phyloP scores from a whole-genome alignment of 1,284 basidiomycete species.

The Inonotus obliquus region DNA sequence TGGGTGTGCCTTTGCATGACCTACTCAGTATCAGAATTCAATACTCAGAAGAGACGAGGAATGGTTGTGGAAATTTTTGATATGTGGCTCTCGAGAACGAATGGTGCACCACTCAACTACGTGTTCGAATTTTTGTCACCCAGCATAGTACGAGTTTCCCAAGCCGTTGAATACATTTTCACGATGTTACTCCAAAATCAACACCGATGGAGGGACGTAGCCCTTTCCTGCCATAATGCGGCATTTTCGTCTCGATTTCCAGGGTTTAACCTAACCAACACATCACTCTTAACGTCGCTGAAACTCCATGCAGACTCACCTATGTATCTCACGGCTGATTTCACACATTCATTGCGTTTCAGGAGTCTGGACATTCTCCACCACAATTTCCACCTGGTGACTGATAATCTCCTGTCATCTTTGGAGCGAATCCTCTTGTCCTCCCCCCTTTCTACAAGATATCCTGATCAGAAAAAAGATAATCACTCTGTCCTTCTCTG shows the following conservation, averaged over 20 bases:
- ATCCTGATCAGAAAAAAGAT: no score
- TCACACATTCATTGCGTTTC: not conserved
- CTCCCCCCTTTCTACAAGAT: no score
- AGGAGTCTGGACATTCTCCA: not conserved
- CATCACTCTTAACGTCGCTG: not conserved
- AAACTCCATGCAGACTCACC: not conserved
- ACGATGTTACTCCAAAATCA: not conserved
- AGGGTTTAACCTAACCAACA: not conserved
- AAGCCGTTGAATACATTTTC: not conserved
- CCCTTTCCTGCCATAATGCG: not conserved
- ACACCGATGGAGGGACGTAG: not conserved
- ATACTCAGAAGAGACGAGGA: not conserved
- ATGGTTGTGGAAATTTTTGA: not conserved
- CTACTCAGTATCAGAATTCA: not conserved
- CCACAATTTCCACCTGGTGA: not conserved
- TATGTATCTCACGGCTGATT: not conserved
- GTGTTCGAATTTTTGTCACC: not conserved
- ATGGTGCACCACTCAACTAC: not conserved
- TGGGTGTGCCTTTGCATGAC: not conserved
- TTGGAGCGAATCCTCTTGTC: not conserved
- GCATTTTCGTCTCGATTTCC: not conserved
- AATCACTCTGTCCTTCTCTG: no score
- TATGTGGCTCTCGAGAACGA: not conserved
- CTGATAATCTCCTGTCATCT: not conserved
- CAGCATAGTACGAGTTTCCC: not conserved